phyloP scores from a whole-genome alignment of 257 asterid species.

The Eustoma russellianum region DNA sequence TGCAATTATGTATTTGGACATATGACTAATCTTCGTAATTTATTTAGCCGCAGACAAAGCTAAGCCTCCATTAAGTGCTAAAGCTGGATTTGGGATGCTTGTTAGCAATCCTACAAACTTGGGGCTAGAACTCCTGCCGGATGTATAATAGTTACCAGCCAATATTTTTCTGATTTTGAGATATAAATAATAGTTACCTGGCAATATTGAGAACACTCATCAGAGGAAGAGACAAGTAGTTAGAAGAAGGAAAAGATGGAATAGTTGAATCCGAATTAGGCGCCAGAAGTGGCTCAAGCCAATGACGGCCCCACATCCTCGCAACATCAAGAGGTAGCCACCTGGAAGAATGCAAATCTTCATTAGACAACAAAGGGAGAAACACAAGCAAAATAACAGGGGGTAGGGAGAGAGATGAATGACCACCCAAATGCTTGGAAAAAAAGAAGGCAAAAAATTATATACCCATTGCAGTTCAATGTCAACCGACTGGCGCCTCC shows the following conservation, averaged over 20 bases:
- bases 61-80: no score
- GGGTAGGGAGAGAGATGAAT: neutral
- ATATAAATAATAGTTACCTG: conserved; percentile 48
- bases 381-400: neutral
- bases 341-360: conserved; percentile 38
- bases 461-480: conserved; percentile 92
- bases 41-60: no score
- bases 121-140: no score
- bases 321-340: conserved; percentile 98
- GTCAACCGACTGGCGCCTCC: conserved; percentile 87
- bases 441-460: conserved; percentile 6
- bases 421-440: neutral
- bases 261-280: conserved; percentile 57
- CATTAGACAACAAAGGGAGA: neutral
- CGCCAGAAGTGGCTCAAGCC: conserved; percentile 83
- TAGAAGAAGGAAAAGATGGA: conserved; percentile 71
- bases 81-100: no score
- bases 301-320: conserved; percentile 96
- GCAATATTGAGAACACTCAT: conserved; percentile 87
- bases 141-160: conserved; percentile 50
- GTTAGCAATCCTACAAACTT: no score
- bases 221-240: conserved; percentile 80
- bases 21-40: no score
- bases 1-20: no score
- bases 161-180: no score